Evolutionary conservation across 768 basidiomycete genomes (phyloP), one percentile per base, ranked within the genome.

Genomic region (Lactarius tabidus): DNA sequence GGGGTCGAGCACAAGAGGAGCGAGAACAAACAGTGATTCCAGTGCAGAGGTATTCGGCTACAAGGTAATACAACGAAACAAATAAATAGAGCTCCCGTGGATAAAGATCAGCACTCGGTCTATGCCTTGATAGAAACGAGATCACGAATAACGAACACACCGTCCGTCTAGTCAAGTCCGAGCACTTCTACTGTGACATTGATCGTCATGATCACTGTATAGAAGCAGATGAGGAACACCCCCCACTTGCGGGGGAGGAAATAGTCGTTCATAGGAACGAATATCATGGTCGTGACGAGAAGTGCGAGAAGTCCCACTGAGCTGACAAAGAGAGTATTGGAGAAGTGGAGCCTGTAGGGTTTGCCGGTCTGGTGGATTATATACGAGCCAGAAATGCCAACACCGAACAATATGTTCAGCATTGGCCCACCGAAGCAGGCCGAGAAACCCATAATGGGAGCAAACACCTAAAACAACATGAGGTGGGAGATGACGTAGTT

Each of bases 401-500:
- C 83, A 1, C 96, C 96, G 39, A 93, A 84, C 6, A 94, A 82
- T 66, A 94, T 92, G 75, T 94, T 94, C 69, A 94, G 84, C 91
- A 94, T 93, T 0, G 93, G 92, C 1, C 92, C 90, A 57, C 94
- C 94, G 70, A 95, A 95, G 74, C 94, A 97, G 0, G 94, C 95
- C 6, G 93, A 92, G 76, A 97, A 95, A 28, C 90, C 94, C 95
- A 95, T 97, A 71, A 93, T 86, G 43, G 87, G 95, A 41, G 89
- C 93, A 74, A 94, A 95, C 20, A 85, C 86, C 86, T 90, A 63
- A 1, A 51, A 20, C 18, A 39, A 36, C 14, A 28, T 7, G 26
- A 56, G 48, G 23, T 38, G 35, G 33, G 23, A 38, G 7, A 59
- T 62, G 15, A 43, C 31, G 14, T 17, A 20, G 35, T 7, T 39